Conservation (phyloP, 140 eudicot genomes). For the Erigeron philadelphicus region DNA sequence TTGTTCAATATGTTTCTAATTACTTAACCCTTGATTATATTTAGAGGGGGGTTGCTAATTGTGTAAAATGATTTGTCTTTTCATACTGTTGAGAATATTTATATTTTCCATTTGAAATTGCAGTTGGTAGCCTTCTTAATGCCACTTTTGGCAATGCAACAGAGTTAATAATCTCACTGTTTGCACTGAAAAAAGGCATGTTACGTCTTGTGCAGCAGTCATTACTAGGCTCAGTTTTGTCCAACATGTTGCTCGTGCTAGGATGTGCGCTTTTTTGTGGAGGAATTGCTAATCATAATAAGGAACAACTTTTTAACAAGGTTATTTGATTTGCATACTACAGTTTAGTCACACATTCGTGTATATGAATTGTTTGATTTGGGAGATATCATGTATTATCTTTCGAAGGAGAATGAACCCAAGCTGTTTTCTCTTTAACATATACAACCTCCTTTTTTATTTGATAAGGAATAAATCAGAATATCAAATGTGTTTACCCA, state of each 20-base stretch:
- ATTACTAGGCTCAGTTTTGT: slow-evolving; percentile 65
- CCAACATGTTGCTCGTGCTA: slow-evolving; percentile 75
- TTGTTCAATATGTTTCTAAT: too few relatives aligned
- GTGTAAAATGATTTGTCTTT: not conserved
- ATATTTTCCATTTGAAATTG: slow-evolving; percentile 19
- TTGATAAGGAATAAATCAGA: not conserved
- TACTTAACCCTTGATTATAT: too few relatives aligned
- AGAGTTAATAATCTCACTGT: slow-evolving; percentile 70
- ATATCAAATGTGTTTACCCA: not conserved
- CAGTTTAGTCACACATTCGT: not conserved
- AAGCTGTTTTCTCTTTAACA: not conserved
- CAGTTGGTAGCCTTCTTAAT: slow-evolving; percentile 79
- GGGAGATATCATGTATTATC: not conserved
- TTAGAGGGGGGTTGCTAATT: too few relatives aligned
- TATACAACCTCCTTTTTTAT: not conserved
- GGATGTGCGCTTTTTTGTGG: slow-evolving; percentile 75
- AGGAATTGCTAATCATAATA: slow-evolving; percentile 50
- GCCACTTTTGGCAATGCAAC: slow-evolving; percentile 88
- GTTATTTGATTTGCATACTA: slow-evolving; percentile 27
- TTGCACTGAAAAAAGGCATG: slow-evolving; percentile 55
- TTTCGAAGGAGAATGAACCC: not conserved
- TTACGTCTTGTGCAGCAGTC: slow-evolving; percentile 65
- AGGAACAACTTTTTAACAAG: slow-evolving; percentile 60
- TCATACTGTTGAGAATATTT: not conserved
- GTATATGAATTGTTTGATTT: not conserved